phyloP scores from a whole-genome alignment of 1,284 basidiomycete genomes.

The Phellopilus nigrolimitatus region DNA sequence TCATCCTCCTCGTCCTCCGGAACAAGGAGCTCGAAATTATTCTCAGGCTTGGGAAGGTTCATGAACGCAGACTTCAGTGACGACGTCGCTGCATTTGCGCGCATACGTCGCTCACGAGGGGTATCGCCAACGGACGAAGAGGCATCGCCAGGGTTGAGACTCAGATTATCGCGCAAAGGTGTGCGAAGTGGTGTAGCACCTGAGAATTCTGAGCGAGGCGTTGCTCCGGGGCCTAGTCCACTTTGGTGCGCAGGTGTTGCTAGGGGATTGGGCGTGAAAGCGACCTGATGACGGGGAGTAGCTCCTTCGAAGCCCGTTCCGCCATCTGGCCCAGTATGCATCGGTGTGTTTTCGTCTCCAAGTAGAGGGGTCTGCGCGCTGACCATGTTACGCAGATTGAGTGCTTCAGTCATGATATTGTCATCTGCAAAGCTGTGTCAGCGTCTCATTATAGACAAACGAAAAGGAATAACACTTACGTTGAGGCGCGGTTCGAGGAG shows the following conservation, averaged over 20 bases:
- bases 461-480: constrained; percentile 49
- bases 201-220: constrained; percentile 52
- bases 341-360: constrained; percentile 93
- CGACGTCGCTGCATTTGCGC: constrained; percentile 59
- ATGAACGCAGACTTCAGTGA: constrained; percentile 80
- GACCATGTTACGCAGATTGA: constrained; percentile 91
- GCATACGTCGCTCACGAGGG: constrained; percentile 69
- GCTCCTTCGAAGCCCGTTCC: constrained; percentile 90
- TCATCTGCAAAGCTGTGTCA: constrained; percentile 55
- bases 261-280: constrained; percentile 94
- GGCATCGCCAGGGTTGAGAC: constrained; percentile 75
- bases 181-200: constrained; percentile 82
- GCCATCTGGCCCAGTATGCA: constrained; percentile 66
- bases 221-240: constrained; percentile 49
- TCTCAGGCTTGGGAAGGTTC: constrained; percentile 88
- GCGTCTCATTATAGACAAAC: constrained; percentile 15
- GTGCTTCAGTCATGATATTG: constrained; percentile 90
- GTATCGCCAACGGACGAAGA: constrained; percentile 56
- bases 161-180: constrained; percentile 86
- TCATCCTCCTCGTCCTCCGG: constrained; percentile 79
- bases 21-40: constrained; percentile 94
- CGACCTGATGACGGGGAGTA: constrained; percentile 82
- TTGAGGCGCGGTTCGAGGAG: constrained; percentile 88
- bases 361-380: constrained; percentile 91
- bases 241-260: constrained; percentile 70